Conservation (phyloP, 176 grass and related monocot species). For the Alopecurus myosuroides region DNA sequence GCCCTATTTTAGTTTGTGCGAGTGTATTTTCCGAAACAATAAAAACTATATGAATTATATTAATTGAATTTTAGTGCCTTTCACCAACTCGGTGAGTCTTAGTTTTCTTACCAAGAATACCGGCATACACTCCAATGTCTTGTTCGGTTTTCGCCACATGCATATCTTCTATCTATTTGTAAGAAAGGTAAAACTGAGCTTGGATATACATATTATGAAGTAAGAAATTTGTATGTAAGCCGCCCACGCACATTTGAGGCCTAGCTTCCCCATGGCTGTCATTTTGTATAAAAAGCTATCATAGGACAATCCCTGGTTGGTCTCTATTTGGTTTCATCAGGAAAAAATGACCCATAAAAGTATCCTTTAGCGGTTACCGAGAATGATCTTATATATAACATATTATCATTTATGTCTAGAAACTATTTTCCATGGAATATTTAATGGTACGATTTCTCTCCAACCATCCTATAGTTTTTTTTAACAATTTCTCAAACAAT, state of each 20-base stretch:
- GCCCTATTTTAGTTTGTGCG: background rate
- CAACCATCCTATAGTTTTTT: background rate
- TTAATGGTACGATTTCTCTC: background rate
- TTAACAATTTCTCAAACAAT: background rate
- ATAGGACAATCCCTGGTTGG: background rate
- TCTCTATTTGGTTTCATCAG: background rate
- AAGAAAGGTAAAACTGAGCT: background rate
- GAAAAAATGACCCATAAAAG: background rate
- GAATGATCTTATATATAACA: background rate
- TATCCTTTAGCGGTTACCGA: background rate
- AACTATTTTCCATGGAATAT: background rate
- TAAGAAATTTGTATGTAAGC: background rate
- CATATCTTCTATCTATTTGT: constrained; percentile 59
- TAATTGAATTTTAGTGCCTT: background rate
- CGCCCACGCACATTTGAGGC: background rate
- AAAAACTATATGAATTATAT: background rate
- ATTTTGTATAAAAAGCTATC: background rate
- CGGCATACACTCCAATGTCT: constrained; percentile 97
- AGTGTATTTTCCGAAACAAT: background rate
- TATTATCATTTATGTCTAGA: background rate
- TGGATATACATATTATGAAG: background rate
- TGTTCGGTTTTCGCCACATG: constrained; percentile 56
- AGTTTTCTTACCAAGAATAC: constrained; percentile 63
- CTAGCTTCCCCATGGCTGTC: background rate
- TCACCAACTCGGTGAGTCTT: background rate